Evolutionary conservation across 768 basidiomycete species (phyloP).

Genomic region (Boletellus emodensis): DNA sequence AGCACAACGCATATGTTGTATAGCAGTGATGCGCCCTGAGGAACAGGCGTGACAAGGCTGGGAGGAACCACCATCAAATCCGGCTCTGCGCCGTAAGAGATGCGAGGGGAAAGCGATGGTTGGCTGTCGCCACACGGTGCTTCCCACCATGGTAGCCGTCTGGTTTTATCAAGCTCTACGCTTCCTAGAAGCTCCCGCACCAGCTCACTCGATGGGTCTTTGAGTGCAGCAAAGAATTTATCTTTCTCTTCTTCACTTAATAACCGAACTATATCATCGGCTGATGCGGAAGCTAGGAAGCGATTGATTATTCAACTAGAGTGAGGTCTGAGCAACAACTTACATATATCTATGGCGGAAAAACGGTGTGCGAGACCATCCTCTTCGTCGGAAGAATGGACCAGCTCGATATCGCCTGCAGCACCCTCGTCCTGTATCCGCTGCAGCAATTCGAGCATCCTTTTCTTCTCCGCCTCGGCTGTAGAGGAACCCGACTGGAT

Average conservation of each 20-base stretch:
- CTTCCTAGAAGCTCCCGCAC: slow-evolving; percentile 58
- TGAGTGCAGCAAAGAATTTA: slow-evolving; percentile 55
- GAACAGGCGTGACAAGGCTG: slow-evolving; percentile 38
- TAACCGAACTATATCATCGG: slow-evolving; percentile 57
- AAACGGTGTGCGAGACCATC: slow-evolving; percentile 50
- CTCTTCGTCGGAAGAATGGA: slow-evolving; percentile 33
- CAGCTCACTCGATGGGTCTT: slow-evolving; percentile 59
- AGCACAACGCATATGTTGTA: slow-evolving; percentile 68
- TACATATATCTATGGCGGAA: slow-evolving; percentile 59
- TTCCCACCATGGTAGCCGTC: slow-evolving; percentile 74
- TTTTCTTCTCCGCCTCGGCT: slow-evolving; percentile 50
- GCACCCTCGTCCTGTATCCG: slow-evolving; percentile 63
- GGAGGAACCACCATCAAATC: slow-evolving; percentile 44
- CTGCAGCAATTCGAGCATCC: slow-evolving; percentile 69
- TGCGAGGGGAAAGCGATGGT: neutral
- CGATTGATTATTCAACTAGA: neutral
- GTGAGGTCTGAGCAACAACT: slow-evolving; percentile 13
- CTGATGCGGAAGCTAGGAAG: slow-evolving; percentile 47
- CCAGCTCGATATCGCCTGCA: slow-evolving; percentile 34
- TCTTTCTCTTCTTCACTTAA: slow-evolving; percentile 58
- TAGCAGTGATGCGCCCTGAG: slow-evolving; percentile 42
- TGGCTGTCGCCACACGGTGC: slow-evolving; percentile 10
- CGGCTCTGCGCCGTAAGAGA: slow-evolving; percentile 39
- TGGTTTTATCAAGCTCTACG: slow-evolving; percentile 48
- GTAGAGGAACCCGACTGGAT: slow-evolving; percentile 55